Conservation (phyloP, 495 filamentous ascomycete genomes). For the Immersiella caudata region DNA sequence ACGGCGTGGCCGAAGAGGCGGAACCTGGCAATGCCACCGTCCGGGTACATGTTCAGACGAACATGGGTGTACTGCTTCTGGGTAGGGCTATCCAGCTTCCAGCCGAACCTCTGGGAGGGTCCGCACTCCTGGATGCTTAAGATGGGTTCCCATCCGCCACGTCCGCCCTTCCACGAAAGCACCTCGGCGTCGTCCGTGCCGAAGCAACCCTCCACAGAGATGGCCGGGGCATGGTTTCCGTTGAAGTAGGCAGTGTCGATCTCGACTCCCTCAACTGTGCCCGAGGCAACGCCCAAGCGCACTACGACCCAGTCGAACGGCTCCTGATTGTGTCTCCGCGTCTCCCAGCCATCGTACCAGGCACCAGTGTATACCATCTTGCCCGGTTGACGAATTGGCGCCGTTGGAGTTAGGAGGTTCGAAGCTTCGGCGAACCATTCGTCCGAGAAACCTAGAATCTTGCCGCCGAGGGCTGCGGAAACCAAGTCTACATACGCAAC, state of each 20-base stretch:
- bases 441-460: slow-evolving; percentile 76
- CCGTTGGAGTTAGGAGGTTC: slow-evolving; percentile 75
- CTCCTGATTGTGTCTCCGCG: slow-evolving; percentile 77
- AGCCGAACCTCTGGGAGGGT: slow-evolving; percentile 74
- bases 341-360: slow-evolving; percentile 98
- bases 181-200: slow-evolving; percentile 62
- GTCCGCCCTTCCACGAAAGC: slow-evolving; percentile 56
- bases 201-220: slow-evolving; percentile 80
- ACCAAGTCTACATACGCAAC: slow-evolving; percentile 65
- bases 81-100: slow-evolving; percentile 65
- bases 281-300: slow-evolving; percentile 75
- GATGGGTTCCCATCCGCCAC: slow-evolving; percentile 72
- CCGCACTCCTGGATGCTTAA: slow-evolving; percentile 71
- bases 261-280: slow-evolving; percentile 76
- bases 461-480: slow-evolving; percentile 71
- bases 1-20: slow-evolving; percentile 79
- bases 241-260: slow-evolving; percentile 85
- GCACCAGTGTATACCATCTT: slow-evolving; percentile 84
- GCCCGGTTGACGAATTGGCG: slow-evolving; percentile 75
- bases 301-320: slow-evolving; percentile 86
- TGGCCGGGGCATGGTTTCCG: slow-evolving; percentile 84
- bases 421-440: slow-evolving; percentile 86
- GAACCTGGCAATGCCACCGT: slow-evolving; percentile 90
- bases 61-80: slow-evolving; percentile 80
- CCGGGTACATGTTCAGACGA: slow-evolving; percentile 85